Percentiles rank a stretch among this genome's conserved stretches.
These are phyloP conservation scores for Agrostemma githago DNA, from an alignment of 148 eudicot genomes.

Conservation along the genomic window DNA sequence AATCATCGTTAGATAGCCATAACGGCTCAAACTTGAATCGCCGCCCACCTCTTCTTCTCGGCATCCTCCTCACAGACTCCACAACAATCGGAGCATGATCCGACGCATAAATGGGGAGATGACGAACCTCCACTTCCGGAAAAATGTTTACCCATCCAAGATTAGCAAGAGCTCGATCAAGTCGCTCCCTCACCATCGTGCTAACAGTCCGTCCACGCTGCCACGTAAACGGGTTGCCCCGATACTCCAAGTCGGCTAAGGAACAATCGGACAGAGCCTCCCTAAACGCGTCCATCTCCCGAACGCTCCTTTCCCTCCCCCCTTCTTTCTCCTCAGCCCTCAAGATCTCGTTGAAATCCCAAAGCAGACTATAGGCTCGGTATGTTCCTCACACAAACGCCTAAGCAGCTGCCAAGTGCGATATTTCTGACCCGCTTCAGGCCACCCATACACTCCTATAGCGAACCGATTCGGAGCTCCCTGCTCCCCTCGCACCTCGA, in stretches of 20 bases:
- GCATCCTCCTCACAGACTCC: no score
- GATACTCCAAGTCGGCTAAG: background rate
- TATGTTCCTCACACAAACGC: background rate
- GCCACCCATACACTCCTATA: background rate
- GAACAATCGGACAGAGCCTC: background rate
- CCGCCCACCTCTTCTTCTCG: background rate
- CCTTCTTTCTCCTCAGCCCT: background rate
- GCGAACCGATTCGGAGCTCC: background rate
- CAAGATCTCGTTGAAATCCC: no score
- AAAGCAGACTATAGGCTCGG: background rate
- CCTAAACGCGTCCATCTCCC: background rate
- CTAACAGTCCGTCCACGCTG: background rate
- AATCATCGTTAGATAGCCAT: background rate
- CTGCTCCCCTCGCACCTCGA: no score
- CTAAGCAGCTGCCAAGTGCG: background rate
- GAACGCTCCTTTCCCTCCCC: background rate
- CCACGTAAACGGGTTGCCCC: background rate
- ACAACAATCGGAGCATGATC: background rate
- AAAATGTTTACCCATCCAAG: background rate
- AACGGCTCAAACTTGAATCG: background rate
- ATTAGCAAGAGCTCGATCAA: background rate
- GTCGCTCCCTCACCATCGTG: background rate
- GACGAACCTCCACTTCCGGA: background rate
- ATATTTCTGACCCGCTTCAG: background rate
- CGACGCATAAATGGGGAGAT: background rate